Base-by-base conservation (phyloP, 768 basidiomycete genomes). In the Lactarius psammicola region DNA sequence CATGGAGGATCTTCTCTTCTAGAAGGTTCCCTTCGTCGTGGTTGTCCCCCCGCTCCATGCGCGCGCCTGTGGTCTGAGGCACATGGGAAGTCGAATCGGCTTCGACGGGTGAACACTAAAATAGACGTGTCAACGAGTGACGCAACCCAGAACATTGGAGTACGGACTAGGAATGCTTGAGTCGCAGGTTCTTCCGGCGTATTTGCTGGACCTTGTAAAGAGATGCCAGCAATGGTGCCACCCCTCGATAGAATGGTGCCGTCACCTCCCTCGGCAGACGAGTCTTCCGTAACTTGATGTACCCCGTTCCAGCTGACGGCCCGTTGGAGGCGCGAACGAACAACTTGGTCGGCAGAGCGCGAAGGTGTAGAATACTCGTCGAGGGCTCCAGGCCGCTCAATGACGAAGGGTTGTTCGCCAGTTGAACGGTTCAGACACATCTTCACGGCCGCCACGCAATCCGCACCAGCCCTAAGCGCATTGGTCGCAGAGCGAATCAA, bases 381-480 rank as follows among this genome's bases (percentile, higher is more conserved):
- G 28, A 80, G 81, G 28, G 75, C 75, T 33, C 75, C 77, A 20
- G 88, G 89, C 31, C 89, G 76, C 69, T 86, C 83, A 74, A 90
- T 81, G 67, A 90, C 76, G 72, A 90, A 87, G 11, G 86, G 82
- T 44, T 81, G 80, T 71, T 88, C 87, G 49, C 83, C 82, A 15
- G 81, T 76, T 26, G 87, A 80, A 59, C 87, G 82, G 73, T 82
- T 85, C 62, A 95, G 76, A 73, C 92, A 95, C 66, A 88, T 82
- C 76, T 90, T 93, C 70, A 95, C 92, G 30, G 92, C 86, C 9
- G 87, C 83, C 49, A 94, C 88, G 75, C 94, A 96, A 68, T 97
- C 95, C 13, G 89, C 87, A 33, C 92, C 94, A 31, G 91, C 87
- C 73, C 93, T 90, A 65, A 95, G 80, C 6, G 95, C 92, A 56